Evolutionary conservation across 176 grass and related monocot species (phyloP).

Genomic region (Cymbopogon citratus): DNA sequence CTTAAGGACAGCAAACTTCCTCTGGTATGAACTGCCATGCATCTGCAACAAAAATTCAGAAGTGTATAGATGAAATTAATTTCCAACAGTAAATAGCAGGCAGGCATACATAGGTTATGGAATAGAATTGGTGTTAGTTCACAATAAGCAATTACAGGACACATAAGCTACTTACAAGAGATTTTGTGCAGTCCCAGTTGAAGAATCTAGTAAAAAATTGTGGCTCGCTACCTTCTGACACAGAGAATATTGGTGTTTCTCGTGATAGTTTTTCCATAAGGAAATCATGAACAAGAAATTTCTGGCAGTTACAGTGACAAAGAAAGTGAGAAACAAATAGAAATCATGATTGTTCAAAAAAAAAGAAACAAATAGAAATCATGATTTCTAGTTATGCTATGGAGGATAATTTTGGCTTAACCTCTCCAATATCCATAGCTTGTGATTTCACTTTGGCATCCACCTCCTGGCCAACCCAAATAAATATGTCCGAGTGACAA

Average conservation of each 20-base stretch:
- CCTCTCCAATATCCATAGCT: slow-evolving; percentile 81
- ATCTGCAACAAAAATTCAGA: slow-evolving; percentile 57
- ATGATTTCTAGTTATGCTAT: background rate
- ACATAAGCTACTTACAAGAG: slow-evolving; percentile 51
- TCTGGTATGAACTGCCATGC: slow-evolving; percentile 97
- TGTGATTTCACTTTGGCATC: slow-evolving; percentile 61
- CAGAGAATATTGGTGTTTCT: slow-evolving; percentile 68
- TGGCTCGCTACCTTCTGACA: slow-evolving; percentile 82
- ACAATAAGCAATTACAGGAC: background rate
- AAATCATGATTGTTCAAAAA: no score
- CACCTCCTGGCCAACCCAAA: slow-evolving; percentile 90
- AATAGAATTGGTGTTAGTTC: background rate
- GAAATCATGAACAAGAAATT: slow-evolving; percentile 81
- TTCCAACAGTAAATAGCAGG: background rate
- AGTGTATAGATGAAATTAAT: slow-evolving; percentile 8
- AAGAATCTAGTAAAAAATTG: slow-evolving; percentile 91
- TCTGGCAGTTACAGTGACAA: slow-evolving; percentile 40
- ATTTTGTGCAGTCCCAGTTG: slow-evolving; percentile 81
- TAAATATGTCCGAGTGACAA: slow-evolving; percentile 68
- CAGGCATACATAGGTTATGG: background rate
- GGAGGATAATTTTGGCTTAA: slow-evolving; percentile 23
- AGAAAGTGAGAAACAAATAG: background rate
- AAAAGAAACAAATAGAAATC: background rate
- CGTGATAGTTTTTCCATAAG: slow-evolving; percentile 81
- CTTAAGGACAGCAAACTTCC: slow-evolving; percentile 76